Conservation (phyloP, 2,329 filamentous ascomycete species). For the Xenoacremonium recifei region DNA sequence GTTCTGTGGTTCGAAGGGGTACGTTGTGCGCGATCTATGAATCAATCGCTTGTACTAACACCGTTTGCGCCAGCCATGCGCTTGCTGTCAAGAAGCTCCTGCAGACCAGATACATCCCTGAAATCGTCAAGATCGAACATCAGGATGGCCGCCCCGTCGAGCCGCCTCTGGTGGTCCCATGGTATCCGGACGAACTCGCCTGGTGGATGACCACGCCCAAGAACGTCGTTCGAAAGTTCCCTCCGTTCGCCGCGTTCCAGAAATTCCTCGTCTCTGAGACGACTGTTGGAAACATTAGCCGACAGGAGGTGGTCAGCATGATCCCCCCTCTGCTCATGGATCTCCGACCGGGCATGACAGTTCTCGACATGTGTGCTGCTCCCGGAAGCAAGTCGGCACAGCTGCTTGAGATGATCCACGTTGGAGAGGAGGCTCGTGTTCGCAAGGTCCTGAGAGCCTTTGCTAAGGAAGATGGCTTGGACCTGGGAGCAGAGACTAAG, state of each 20-base stretch:
- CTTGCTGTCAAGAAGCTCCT: slow-evolving; percentile 86
- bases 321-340: slow-evolving; percentile 95
- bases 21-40: slow-evolving; percentile 22
- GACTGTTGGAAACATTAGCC: slow-evolving; percentile 93
- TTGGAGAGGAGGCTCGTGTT: slow-evolving; percentile 86
- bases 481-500: slow-evolving; percentile 46
- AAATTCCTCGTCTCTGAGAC: slow-evolving; percentile 98
- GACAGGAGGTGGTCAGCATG: slow-evolving; percentile 98
- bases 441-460: slow-evolving; percentile 66
- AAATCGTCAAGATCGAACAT: slow-evolving; percentile 81
- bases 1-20: slow-evolving; percentile 94
- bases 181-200: slow-evolving; percentile 93
- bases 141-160: slow-evolving; percentile 80
- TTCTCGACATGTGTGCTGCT: slow-evolving; percentile 93
- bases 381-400: slow-evolving; percentile 97
- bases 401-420: slow-evolving; percentile 89
- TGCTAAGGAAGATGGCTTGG: slow-evolving; percentile 59
- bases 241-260: slow-evolving; percentile 92
- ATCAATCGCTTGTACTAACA: slow-evolving; percentile 14
- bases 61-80: slow-evolving; percentile 64
- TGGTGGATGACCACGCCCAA: slow-evolving; percentile 99
- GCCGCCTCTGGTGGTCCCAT: slow-evolving; percentile 76
- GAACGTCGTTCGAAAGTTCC: slow-evolving; percentile 89
- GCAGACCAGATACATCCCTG: slow-evolving; percentile 83
- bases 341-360: slow-evolving; percentile 84